A percentile compares a stretch with the other conserved stretches of the same genome.
phyloP scores from a whole-genome alignment of 1,284 basidiomycete genomes.

The Calocybe gambosa region DNA sequence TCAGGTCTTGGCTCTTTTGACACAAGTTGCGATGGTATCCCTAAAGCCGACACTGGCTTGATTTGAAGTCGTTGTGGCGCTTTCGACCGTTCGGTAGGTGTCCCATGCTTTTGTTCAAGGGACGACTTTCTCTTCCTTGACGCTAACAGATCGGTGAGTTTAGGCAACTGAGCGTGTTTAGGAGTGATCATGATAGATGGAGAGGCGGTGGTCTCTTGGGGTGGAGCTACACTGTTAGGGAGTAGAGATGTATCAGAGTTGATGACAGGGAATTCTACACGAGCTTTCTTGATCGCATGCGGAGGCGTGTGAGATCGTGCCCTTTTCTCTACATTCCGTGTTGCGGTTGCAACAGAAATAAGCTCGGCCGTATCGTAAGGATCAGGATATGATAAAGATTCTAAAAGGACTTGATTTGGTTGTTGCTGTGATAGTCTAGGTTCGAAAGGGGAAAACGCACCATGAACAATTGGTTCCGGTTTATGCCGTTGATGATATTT shows the following conservation, averaged over 20 bases:
- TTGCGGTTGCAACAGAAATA: conserved; percentile 9
- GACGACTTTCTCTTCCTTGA: conserved; percentile 14
- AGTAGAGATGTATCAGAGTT: conserved; percentile 1
- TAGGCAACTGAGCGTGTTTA: conserved; percentile 14
- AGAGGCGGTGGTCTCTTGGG: background rate
- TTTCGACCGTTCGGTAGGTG: background rate
- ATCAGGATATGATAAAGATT: conserved; percentile 2
- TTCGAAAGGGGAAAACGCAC: conserved; percentile 12
- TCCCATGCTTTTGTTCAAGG: conserved; percentile 1
- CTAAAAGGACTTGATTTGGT: conserved; percentile 2
- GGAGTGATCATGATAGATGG: conserved; percentile 11
- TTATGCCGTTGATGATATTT: conserved; percentile 15
- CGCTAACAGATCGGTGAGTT: conserved; percentile 18
- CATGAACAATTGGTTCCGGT: conserved; percentile 17
- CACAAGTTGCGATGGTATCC: background rate
- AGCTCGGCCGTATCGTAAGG: background rate
- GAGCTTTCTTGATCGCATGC: conserved; percentile 14
- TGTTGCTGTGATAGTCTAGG: conserved; percentile 7
- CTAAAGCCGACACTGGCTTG: background rate
- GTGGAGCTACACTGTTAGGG: conserved; percentile 3
- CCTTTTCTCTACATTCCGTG: conserved; percentile 12
- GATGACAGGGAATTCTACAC: conserved; percentile 1
- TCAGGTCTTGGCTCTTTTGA: background rate
- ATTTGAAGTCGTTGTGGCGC: background rate
- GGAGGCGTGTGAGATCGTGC: conserved; percentile 15